phyloP scores from a whole-genome alignment of 2,329 filamentous ascomycete species.

The Aspergillus jensenii region DNA sequence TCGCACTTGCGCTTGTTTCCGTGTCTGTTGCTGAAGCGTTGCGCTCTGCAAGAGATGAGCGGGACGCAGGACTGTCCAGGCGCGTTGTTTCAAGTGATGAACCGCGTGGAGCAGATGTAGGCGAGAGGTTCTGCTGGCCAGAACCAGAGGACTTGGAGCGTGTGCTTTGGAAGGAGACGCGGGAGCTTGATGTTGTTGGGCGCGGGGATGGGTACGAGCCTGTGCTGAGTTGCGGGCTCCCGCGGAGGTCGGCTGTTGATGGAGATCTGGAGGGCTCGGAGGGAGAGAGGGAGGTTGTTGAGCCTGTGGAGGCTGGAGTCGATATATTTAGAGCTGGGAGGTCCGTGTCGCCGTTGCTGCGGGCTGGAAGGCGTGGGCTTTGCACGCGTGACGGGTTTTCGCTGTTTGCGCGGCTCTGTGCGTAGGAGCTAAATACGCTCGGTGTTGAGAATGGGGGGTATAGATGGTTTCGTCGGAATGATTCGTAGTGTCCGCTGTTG shows the following conservation, averaged over 20 bases:
- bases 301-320: conserved; percentile 34
- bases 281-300: conserved; percentile 30
- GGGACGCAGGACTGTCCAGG: conserved; percentile 25
- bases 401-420: conserved; percentile 61
- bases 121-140: conserved; percentile 25
- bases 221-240: conserved; percentile 17
- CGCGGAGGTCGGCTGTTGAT: conserved; percentile 14
- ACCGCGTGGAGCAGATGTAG: conserved; percentile 25
- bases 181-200: conserved; percentile 32
- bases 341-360: conserved; percentile 31
- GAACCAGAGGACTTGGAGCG: conserved; percentile 26
- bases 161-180: conserved; percentile 34
- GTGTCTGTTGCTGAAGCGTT: conserved; percentile 23
- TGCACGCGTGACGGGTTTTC: conserved; percentile 46
- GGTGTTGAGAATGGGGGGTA: conserved; percentile 79
- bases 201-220: conserved; percentile 20
- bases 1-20: conserved; percentile 11
- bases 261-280: conserved; percentile 17
- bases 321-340: conserved; percentile 30
- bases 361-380: conserved; percentile 42
- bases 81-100: conserved; percentile 26
- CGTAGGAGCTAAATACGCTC: conserved; percentile 73
- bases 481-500: conserved; percentile 95
- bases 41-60: conserved; percentile 24
- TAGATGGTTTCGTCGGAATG: conserved; percentile 82